These are phyloP conservation scores for Thelonectria olida DNA, from an alignment of 2,329 filamentous ascomycete genomes.

Conservation along the genomic window DNA sequence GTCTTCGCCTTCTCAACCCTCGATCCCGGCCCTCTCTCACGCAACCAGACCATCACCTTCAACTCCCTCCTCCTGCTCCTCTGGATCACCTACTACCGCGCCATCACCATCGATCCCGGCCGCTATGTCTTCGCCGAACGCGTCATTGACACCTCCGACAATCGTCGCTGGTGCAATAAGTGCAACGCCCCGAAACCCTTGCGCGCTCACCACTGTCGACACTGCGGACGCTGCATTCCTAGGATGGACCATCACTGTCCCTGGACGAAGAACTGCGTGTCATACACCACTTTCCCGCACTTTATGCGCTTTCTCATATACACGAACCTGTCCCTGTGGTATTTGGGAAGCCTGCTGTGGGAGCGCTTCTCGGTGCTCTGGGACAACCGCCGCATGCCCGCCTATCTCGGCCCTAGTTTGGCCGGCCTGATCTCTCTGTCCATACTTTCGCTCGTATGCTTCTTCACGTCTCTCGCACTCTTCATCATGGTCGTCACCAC, in stretches of 20 bases:
- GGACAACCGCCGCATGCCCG: slow-evolving; percentile 71
- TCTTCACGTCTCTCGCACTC: slow-evolving; percentile 69
- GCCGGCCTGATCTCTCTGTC: slow-evolving; percentile 69
- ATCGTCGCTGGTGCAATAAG: slow-evolving; percentile 74
- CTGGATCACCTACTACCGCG: slow-evolving; percentile 74
- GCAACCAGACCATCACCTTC: slow-evolving; percentile 67
- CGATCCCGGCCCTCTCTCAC: slow-evolving; percentile 67
- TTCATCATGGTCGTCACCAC: slow-evolving; percentile 72
- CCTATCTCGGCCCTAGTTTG: slow-evolving; percentile 76
- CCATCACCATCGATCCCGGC: slow-evolving; percentile 67
- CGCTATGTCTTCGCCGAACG: slow-evolving; percentile 57
- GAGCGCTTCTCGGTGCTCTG: slow-evolving; percentile 69
- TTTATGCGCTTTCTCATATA: slow-evolving; percentile 82
- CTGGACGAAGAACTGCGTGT: slow-evolving; percentile 87
- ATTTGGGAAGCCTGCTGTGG: slow-evolving; percentile 68
- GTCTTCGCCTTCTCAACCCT: slow-evolving; percentile 69
- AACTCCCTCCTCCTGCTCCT: slow-evolving; percentile 72
- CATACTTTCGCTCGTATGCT: slow-evolving; percentile 65
- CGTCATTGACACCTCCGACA: slow-evolving; percentile 45
- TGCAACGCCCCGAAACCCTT: slow-evolving; percentile 79
- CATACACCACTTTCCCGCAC: slow-evolving; percentile 82
- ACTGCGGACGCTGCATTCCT: slow-evolving; percentile 77
- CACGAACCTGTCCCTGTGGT: slow-evolving; percentile 71
- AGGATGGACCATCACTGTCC: slow-evolving; percentile 91
- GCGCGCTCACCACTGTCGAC: slow-evolving; percentile 82